These are phyloP conservation scores for Eimeria sp. DNA, from an alignment of 169 alveolate genomes.

Conservation along the genomic window DNA sequence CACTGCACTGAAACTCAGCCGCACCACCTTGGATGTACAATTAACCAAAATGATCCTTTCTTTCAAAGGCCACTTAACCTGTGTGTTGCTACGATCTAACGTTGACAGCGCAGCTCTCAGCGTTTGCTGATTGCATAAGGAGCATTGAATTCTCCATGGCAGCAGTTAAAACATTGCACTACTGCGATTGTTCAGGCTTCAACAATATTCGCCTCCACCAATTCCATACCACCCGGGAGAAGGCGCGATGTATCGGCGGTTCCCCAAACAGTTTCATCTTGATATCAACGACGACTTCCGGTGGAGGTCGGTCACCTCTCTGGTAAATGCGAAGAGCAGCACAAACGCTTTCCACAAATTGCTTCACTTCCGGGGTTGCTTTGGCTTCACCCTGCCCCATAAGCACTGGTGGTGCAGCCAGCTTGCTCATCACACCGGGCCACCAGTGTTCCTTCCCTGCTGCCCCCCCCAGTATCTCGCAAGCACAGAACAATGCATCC, in stretches of 20 bases:
- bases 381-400: neutral
- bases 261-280: neutral
- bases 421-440: neutral
- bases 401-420: neutral
- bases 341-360: neutral
- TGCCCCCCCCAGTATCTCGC: neutral
- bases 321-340: neutral
- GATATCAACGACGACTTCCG: neutral
- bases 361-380: neutral
- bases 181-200: neutral
- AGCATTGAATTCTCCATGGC: neutral
- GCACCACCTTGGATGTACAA: neutral
- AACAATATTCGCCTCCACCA: neutral
- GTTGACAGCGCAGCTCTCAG: neutral
- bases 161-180: neutral
- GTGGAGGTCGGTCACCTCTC: neutral
- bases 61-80: neutral
- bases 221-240: neutral
- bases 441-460: constrained; percentile 9
- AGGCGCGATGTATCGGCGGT: neutral
- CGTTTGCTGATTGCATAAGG: neutral
- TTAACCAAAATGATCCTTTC: neutral
- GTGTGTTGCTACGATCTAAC: neutral
- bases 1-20: neutral
- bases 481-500: constrained; percentile 36